phyloP scores from a whole-genome alignment of 169 alveolate species.

The Plasmodium inui region DNA sequence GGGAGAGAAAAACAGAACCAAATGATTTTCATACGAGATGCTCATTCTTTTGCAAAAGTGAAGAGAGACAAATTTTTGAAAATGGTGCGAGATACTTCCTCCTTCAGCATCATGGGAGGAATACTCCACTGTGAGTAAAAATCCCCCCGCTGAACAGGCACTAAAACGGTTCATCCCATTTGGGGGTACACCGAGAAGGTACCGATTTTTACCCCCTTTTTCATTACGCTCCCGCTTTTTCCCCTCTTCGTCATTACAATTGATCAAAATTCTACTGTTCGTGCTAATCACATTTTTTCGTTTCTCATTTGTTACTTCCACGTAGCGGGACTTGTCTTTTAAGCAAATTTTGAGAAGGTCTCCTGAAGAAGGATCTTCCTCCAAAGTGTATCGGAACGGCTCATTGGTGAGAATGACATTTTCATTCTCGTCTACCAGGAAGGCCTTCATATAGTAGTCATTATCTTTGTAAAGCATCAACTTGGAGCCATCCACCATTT shows the following conservation, averaged over 20 bases:
- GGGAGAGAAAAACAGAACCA: conserved; percentile 16
- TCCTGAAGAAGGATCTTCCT: background rate
- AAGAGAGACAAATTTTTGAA: conserved; percentile 20
- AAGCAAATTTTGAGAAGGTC: conserved; percentile 14
- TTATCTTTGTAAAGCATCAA: conserved; percentile 23
- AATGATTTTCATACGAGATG: background rate
- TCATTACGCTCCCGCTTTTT: background rate
- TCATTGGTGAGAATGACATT: conserved; percentile 57
- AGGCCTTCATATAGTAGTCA: conserved; percentile 39
- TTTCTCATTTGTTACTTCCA: conserved; percentile 6
- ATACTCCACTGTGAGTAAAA: conserved; percentile 12
- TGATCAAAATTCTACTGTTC: conserved; percentile 21
- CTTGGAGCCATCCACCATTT: conserved; percentile 1
- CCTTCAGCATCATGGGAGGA: conserved; percentile 8
- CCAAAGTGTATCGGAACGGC: conserved; percentile 15
- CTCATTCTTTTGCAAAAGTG: conserved; percentile 24
- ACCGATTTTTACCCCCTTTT: background rate
- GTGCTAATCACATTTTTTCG: conserved; percentile 15
- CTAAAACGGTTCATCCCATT: background rate
- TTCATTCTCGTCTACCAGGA: conserved; percentile 46
- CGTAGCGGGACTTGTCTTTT: conserved; percentile 24
- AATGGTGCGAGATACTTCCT: background rate
- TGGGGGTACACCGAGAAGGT: background rate
- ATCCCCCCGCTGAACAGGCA: background rate
- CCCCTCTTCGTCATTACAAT: background rate